Evolutionary conservation across 2,329 filamentous ascomycete species (phyloP).

Genomic region (Orbilia oligospora): DNA sequence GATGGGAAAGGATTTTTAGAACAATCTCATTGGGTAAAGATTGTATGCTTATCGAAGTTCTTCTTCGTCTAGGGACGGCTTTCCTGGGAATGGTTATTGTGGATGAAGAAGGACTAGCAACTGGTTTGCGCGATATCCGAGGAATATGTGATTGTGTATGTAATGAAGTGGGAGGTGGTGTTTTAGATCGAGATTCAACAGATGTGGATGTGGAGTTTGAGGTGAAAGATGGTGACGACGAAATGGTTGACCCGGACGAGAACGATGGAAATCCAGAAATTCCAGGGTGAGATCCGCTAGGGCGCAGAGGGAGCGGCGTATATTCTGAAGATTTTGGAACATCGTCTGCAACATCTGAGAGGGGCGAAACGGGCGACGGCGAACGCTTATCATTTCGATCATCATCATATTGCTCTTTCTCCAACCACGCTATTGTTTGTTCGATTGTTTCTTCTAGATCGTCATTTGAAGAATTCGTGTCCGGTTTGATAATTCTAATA

Average conservation of each 20-base stretch:
- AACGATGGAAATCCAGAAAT: constrained; percentile 58
- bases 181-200: constrained; percentile 57
- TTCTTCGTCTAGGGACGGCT: constrained; percentile 40
- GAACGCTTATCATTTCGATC: constrained; percentile 21
- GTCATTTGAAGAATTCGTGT: constrained; percentile 27
- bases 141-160: constrained; percentile 41
- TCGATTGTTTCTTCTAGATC: constrained; percentile 55
- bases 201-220: constrained; percentile 58
- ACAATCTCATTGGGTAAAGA: constrained; percentile 49
- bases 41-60: constrained; percentile 32
- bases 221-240: constrained; percentile 51
- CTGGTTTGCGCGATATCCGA: constrained; percentile 46
- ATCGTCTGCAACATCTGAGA: constrained; percentile 53
- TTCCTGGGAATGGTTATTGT: constrained; percentile 46
- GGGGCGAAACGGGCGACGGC: constrained; percentile 51
- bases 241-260: constrained; percentile 53
- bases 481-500: constrained; percentile 29
- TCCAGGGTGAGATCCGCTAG: constrained; percentile 32
- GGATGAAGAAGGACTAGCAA: constrained; percentile 24
- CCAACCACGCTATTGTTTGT: constrained; percentile 56
- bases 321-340: constrained; percentile 43
- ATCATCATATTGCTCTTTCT: constrained; percentile 50
- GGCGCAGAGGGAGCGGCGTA: constrained; percentile 49
- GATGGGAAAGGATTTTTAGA: constrained; percentile 48
- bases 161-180: constrained; percentile 30